These are phyloP conservation scores for Stevia rebaudiana DNA, from an alignment of 140 eudicot species.

Conservation along the genomic window DNA sequence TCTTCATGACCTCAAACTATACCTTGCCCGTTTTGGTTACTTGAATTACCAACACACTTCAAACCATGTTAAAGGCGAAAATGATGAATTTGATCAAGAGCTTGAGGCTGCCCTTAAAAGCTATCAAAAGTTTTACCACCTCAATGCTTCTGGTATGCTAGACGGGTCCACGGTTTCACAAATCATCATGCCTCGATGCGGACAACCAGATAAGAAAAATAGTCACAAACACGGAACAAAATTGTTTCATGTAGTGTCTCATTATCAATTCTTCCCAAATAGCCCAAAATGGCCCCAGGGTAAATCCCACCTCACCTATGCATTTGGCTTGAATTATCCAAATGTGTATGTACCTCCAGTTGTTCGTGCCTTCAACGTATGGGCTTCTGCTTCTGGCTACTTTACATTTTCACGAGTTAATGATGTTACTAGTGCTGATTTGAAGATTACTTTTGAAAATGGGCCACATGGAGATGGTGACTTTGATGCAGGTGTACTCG, in stretches of 20 bases:
- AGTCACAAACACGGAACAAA: background rate
- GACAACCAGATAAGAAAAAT: slow-evolving; percentile 20
- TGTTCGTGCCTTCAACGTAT: slow-evolving; percentile 19
- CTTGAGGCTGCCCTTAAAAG: slow-evolving; percentile 30
- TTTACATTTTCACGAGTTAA: slow-evolving; percentile 18
- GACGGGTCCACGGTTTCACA: slow-evolving; percentile 25
- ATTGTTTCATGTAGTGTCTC: slow-evolving; percentile 18
- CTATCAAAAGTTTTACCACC: slow-evolving; percentile 32
- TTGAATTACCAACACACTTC: slow-evolving; percentile 9
- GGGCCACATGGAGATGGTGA: slow-evolving; percentile 22
- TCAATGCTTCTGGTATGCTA: slow-evolving; percentile 26
- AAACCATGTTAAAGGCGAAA: background rate
- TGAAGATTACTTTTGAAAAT: slow-evolving; percentile 16
- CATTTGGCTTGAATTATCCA: slow-evolving; percentile 1
- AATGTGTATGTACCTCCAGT: slow-evolving; percentile 1
- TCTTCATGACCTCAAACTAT: slow-evolving; percentile 21
- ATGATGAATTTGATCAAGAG: slow-evolving; percentile 24
- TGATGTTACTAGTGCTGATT: background rate
- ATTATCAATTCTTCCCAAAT: slow-evolving; percentile 13
- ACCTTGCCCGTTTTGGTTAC: slow-evolving; percentile 27
- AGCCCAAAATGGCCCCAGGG: slow-evolving; percentile 20
- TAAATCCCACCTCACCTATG: slow-evolving; percentile 25
- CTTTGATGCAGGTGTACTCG: slow-evolving; percentile 26
- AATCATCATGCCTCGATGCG: slow-evolving; percentile 35
- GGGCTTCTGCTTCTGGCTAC: slow-evolving; percentile 13